Evolutionary conservation across 495 filamentous ascomycete species (phyloP).

Genomic region (Thozetella sp.): DNA sequence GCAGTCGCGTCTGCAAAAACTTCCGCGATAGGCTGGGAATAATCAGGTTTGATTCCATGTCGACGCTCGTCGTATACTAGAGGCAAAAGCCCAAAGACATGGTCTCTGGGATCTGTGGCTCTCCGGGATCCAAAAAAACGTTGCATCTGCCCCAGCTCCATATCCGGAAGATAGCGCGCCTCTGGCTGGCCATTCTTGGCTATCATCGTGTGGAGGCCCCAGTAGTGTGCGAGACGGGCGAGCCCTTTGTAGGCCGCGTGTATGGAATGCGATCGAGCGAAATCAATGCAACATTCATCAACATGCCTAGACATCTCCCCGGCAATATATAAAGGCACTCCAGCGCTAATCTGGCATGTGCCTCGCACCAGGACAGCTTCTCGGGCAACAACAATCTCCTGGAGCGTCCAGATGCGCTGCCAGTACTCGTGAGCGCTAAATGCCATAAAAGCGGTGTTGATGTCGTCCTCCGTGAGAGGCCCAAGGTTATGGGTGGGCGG

Average conservation of each 20-base stretch:
- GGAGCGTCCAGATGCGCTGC: constrained; percentile 10
- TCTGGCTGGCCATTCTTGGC: too few species aligned
- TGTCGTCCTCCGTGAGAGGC: background rate
- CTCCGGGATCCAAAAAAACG: too few species aligned
- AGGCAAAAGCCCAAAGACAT: too few species aligned
- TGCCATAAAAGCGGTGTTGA: background rate
- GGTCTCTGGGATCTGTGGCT: too few species aligned
- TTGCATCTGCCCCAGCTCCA: too few species aligned
- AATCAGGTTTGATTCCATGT: too few species aligned
- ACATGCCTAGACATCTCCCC: background rate
- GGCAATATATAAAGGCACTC: background rate
- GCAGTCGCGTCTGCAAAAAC: too few species aligned
- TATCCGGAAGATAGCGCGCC: too few species aligned
- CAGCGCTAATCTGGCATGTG: background rate
- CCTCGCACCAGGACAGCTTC: background rate
- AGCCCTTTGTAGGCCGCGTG: background rate
- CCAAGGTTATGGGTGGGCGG: constrained; percentile 1
- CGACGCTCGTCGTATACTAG: too few species aligned
- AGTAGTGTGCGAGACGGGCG: background rate
- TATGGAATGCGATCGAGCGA: background rate
- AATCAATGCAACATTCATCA: background rate
- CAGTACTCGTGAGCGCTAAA: constrained; percentile 11
- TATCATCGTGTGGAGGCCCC: too few species aligned
- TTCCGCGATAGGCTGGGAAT: too few species aligned
- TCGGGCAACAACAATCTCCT: constrained; percentile 6